Evolutionary conservation across 352 stramenopile genomes (phyloP).

Genomic region (Phytophthora sojae): DNA sequence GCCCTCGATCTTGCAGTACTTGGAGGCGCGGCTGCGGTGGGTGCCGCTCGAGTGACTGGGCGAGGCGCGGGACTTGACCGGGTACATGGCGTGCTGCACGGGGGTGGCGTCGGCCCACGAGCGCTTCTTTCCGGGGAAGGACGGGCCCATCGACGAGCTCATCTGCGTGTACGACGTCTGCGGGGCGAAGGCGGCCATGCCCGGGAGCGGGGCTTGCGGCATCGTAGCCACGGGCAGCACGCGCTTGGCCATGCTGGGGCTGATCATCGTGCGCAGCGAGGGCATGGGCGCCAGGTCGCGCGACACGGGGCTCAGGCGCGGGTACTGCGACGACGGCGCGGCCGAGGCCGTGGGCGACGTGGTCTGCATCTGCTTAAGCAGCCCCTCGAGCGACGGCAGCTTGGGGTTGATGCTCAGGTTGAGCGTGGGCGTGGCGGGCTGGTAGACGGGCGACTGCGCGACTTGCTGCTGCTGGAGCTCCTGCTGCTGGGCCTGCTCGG

Average conservation of each 20-base stretch:
- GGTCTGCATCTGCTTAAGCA: slow-evolving; percentile 76
- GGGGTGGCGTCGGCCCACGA: slow-evolving; percentile 39
- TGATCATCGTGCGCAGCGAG: slow-evolving; percentile 65
- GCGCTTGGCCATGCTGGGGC: slow-evolving; percentile 49
- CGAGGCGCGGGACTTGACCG: slow-evolving; percentile 24
- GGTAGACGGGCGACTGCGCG: slow-evolving; percentile 11
- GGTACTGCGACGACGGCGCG: slow-evolving; percentile 20
- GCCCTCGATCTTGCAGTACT: slow-evolving; percentile 87
- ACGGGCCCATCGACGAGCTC: slow-evolving; percentile 30
- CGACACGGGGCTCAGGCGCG: slow-evolving; percentile 39
- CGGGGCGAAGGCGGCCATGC: slow-evolving; percentile 20
- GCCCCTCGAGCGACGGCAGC: slow-evolving; percentile 67
- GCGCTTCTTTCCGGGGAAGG: slow-evolving; percentile 39
- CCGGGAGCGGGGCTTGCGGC: slow-evolving; percentile 13
- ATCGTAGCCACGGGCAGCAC: slow-evolving; percentile 18
- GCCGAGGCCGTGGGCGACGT: slow-evolving; percentile 25
- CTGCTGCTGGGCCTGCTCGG: slow-evolving; percentile 32
- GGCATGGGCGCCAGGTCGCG: slow-evolving; percentile 44
- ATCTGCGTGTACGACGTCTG: slow-evolving; percentile 27
- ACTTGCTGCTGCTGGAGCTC: slow-evolving; percentile 32
- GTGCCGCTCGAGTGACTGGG: slow-evolving; percentile 21
- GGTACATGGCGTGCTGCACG: slow-evolving; percentile 23
- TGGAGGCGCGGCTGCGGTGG: slow-evolving; percentile 79
- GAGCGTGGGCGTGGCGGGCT: slow-evolving; percentile 14
- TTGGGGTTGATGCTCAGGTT: slow-evolving; percentile 48